A percentile compares a stretch with the other conserved stretches of the same genome.
Conservation (phyloP, 345 rosid genomes). For the Excoecaria agallocha region DNA sequence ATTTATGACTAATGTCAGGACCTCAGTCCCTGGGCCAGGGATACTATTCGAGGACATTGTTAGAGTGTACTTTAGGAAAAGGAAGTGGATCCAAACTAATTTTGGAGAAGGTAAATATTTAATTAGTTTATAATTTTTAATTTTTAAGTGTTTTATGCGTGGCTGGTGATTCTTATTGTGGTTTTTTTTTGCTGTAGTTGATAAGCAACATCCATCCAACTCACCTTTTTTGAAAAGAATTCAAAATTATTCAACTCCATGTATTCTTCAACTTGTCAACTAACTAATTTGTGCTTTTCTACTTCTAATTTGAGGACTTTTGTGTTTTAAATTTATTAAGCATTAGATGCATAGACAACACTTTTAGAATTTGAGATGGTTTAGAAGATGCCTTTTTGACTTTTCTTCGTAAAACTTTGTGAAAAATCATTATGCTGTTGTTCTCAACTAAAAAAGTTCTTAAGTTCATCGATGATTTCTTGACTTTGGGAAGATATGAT, state of each 20-base stretch:
- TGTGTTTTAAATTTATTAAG: background rate
- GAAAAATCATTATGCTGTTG: no score
- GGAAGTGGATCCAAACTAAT: slow-evolving; percentile 31
- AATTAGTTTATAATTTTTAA: background rate
- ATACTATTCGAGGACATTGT: background rate
- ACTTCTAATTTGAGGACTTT: background rate
- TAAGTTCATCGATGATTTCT: no score
- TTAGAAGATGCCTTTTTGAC: background rate
- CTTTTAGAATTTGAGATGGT: background rate
- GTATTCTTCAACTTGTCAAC: slow-evolving; percentile 24
- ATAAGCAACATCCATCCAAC: slow-evolving; percentile 12
- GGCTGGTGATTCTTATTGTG: background rate
- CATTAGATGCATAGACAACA: background rate
- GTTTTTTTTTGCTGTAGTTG: slow-evolving; percentile 8
- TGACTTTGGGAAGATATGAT: no score
- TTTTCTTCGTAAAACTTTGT: background rate
- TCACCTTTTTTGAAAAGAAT: slow-evolving; percentile 24
- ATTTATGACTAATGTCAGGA: background rate
- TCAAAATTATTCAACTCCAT: slow-evolving; percentile 22
- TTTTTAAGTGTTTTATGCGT: background rate
- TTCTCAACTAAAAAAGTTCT: no score
- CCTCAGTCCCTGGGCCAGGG: background rate
- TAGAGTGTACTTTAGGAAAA: slow-evolving; percentile 27
- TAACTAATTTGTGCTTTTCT: background rate
- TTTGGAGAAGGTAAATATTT: slow-evolving; percentile 7